Evolutionary conservation across 2,329 filamentous ascomycete genomes (phyloP).

Genomic region (Alternaria sp.): DNA sequence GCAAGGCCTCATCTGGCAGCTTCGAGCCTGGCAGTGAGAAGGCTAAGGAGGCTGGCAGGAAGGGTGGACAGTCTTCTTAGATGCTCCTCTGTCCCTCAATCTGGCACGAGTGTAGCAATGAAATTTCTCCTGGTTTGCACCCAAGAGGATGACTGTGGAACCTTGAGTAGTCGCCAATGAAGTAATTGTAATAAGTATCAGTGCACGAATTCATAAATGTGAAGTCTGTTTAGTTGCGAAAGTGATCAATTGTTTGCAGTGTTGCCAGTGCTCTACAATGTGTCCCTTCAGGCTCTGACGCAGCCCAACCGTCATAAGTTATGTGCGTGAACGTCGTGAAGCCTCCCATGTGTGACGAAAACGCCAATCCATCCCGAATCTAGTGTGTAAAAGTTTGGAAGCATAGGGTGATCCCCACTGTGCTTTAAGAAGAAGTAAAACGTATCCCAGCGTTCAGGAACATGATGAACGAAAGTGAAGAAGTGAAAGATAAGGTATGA

Average conservation of each 20-base stretch:
- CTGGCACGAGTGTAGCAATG: neutral
- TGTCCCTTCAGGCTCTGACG: neutral
- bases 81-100: too few relatives aligned
- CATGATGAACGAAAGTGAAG: slow-evolving; percentile 15
- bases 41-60: slow-evolving; percentile 61
- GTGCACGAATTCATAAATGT: neutral
- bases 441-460: slow-evolving; percentile 11
- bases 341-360: neutral
- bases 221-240: neutral
- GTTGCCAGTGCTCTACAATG: neutral
- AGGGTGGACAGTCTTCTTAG: slow-evolving; percentile 52
- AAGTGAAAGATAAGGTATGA: slow-evolving; percentile 7
- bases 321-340: neutral
- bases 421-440: neutral
- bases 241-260: neutral
- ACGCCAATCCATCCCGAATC: neutral
- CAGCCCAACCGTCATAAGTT: slow-evolving; percentile 1
- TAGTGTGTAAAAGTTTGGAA: neutral
- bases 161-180: neutral
- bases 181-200: neutral
- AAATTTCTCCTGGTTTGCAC: neutral
- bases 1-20: slow-evolving; percentile 59
- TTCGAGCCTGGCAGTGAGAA: slow-evolving; percentile 62
- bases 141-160: neutral
- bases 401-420: neutral